Conservation (phyloP, 2,329 filamentous ascomycete genomes). For the Alternaria arborescens region DNA sequence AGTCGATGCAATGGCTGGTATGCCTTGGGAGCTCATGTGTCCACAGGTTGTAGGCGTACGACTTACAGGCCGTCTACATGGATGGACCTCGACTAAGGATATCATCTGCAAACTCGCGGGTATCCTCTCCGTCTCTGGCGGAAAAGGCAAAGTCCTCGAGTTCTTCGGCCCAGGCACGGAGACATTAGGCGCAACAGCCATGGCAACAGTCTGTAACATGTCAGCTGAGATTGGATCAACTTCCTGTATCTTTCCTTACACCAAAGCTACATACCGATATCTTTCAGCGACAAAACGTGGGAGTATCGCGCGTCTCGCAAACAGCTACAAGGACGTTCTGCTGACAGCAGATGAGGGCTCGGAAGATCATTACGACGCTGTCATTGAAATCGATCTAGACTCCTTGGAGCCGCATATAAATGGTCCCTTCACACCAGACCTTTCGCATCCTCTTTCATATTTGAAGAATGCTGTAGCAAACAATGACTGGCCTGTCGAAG, state of each 20-base stretch:
- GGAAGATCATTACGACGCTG: constrained; percentile 42
- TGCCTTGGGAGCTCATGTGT: constrained; percentile 49
- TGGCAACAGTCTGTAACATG: constrained; percentile 54
- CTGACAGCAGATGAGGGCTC: constrained; percentile 42
- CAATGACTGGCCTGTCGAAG: constrained; percentile 42
- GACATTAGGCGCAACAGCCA: constrained; percentile 47
- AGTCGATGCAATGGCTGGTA: constrained; percentile 41
- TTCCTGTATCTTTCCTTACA: constrained; percentile 51
- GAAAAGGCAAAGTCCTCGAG: constrained; percentile 50
- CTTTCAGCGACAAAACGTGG: constrained; percentile 41
- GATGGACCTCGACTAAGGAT: constrained; percentile 49
- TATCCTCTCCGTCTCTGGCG: constrained; percentile 46
- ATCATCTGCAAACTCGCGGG: constrained; percentile 52
- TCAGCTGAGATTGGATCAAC: constrained; percentile 51
- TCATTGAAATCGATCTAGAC: constrained; percentile 49
- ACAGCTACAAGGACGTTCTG: constrained; percentile 33
- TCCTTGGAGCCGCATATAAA: constrained; percentile 49
- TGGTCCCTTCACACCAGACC: constrained; percentile 49
- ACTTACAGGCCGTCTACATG: constrained; percentile 40
- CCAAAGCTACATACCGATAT: constrained; percentile 28
- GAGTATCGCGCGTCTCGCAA: constrained; percentile 33
- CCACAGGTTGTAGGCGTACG: constrained; percentile 47
- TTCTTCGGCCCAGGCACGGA: constrained; percentile 49
- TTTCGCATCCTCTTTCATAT: constrained; percentile 45
- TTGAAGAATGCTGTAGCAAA: constrained; percentile 36